Conservation (phyloP, 2,329 filamentous ascomycete species). For the Talaromyces sp. region DNA sequence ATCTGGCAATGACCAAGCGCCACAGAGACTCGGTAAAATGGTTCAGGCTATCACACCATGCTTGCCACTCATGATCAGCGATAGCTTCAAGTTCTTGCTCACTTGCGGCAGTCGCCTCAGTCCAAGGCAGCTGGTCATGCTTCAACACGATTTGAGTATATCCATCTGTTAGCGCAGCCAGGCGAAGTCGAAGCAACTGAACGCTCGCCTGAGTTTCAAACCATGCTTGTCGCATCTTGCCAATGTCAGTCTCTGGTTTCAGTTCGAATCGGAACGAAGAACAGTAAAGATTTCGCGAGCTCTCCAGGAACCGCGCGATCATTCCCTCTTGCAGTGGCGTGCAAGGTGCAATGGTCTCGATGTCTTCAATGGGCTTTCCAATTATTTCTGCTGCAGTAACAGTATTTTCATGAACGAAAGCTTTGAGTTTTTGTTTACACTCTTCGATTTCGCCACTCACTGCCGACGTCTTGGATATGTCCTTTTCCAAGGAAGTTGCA, state of each 20-base stretch:
- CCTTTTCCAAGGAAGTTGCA: constrained; percentile 25
- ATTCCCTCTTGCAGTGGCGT: constrained; percentile 85
- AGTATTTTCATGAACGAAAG: constrained; percentile 61
- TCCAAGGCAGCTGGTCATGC: constrained; percentile 44
- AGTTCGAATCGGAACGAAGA: constrained; percentile 67
- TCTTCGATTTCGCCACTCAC: constrained; percentile 38
- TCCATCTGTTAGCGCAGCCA: constrained; percentile 70
- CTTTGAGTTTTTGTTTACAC: constrained; percentile 59
- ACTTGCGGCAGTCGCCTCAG: constrained; percentile 29
- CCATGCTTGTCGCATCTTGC: constrained; percentile 58
- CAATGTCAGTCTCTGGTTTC: constrained; percentile 40
- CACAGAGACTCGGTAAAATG: constrained; percentile 35
- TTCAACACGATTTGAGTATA: constrained; percentile 69
- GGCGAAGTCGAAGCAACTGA: constrained; percentile 68
- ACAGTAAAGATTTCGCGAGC: constrained; percentile 64
- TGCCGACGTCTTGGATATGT: background rate
- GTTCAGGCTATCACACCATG: constrained; percentile 56
- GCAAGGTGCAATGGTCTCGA: constrained; percentile 76
- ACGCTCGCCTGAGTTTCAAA: constrained; percentile 48
- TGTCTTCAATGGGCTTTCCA: constrained; percentile 46
- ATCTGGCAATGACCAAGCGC: constrained; percentile 31
- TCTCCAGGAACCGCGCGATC: constrained; percentile 65
- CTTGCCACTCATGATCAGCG: constrained; percentile 36
- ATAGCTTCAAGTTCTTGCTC: constrained; percentile 32
- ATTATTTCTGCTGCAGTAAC: constrained; percentile 54